Evolutionary conservation across 2,329 filamentous ascomycete species (phyloP), one percentile per base, ranked within the genome.

Genomic region (Lachnellula suecica): DNA sequence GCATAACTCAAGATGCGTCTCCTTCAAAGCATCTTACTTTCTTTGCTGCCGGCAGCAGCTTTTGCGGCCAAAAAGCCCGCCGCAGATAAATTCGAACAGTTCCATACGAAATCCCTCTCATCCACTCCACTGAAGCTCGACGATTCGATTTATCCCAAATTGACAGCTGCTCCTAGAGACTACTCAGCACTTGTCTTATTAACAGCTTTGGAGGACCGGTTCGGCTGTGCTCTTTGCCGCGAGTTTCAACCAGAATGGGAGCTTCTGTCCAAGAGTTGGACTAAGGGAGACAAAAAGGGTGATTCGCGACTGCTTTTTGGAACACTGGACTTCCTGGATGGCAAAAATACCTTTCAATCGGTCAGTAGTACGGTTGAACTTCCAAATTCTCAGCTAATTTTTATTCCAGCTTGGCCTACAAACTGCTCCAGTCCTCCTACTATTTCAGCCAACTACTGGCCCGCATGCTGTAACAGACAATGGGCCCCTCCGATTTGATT

Each of bases 191-290:
- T 85, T 2, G 81, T 99, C 3, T 81, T 99, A 13, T 76, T 99
- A 59, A 99, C 94, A 1, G 94, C 94, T 34, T 74, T 92, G 65
- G 92, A 96, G 60, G 67, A 84, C 27, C 83, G 90, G 53, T 97
- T 89, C 68, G 89, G 88, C 54, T 99, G 94, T 70, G 77, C 85
- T 60, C 77, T 97, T 44, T 99, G 94, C 71, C 82, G 84, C 47
- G 90, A 96, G 48, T 96, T 99, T 71, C 89, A 96, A 70, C 88
- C 92, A 1, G 94, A 99, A 73, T 99, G 91, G 88, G 89, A 95
- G 50, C 72, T 97, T 49, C 74, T 99, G 49, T 83, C 83, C 49
- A 89, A 84, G 71, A 94, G 89, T 72, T 99, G 94, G 94, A 79
- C 79, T 57, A 91, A 88, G 70, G 91, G 89, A 7, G 89, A 96